A percentile compares a stretch with the other conserved stretches of the same genome.
Conservation (phyloP, 2,329 filamentous ascomycete species). For the Neophaeococcomyces aloes region DNA sequence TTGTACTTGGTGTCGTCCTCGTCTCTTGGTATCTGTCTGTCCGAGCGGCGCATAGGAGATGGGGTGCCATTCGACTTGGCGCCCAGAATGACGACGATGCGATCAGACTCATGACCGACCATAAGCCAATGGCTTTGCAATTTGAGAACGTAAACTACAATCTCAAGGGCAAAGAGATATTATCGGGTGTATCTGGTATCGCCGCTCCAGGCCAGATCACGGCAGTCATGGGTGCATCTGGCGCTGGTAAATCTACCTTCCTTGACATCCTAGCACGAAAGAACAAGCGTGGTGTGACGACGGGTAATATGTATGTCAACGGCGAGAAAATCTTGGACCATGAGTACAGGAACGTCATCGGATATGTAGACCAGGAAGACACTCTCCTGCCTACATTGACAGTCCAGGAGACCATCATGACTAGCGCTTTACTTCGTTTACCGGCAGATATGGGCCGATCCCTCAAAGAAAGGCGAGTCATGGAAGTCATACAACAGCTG, state of each 20-base stretch:
- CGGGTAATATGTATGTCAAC: constrained; percentile 83
- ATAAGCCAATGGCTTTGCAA: constrained; percentile 78
- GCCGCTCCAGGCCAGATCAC: constrained; percentile 93
- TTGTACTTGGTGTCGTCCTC: constrained; percentile 78
- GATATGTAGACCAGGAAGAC: constrained; percentile 97
- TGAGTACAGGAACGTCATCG: constrained; percentile 84
- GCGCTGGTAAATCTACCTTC: constrained; percentile 94
- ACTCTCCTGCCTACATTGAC: constrained; percentile 92
- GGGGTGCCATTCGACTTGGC: constrained; percentile 61
- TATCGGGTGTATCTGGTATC: constrained; percentile 68
- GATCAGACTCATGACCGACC: constrained; percentile 76
- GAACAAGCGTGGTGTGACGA: constrained; percentile 75
- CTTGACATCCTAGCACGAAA: constrained; percentile 91
- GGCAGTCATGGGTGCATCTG: constrained; percentile 96
- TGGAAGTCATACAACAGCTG: constrained; percentile 90
- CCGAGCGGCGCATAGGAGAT: constrained; percentile 50
- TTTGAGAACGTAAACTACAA: constrained; percentile 82
- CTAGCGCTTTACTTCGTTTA: constrained; percentile 82
- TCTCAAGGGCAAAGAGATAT: constrained; percentile 78
- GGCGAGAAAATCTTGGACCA: constrained; percentile 76
- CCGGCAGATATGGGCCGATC: constrained; percentile 78
- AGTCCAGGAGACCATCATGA: constrained; percentile 94
- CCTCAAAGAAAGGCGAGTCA: constrained; percentile 82
- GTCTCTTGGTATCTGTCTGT: constrained; percentile 79
- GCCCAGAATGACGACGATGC: constrained; percentile 85